Conservation (phyloP, 495 filamentous ascomycete genomes). For the Podospora bellae-mahoneyi region DNA sequence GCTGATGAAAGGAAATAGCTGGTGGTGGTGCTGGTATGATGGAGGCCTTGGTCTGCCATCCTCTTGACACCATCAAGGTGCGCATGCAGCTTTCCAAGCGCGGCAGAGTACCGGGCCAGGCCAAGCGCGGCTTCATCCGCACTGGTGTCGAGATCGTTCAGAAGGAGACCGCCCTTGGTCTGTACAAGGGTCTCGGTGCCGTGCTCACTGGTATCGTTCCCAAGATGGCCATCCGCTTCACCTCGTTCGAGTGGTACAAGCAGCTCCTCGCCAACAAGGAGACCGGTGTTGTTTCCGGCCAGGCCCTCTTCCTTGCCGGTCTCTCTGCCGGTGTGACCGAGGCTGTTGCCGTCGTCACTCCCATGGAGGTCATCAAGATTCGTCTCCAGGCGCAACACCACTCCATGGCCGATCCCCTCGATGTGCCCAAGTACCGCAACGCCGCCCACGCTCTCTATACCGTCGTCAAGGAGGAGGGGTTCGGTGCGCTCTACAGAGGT, state of each 20-base stretch:
- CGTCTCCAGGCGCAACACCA: conserved; percentile 96
- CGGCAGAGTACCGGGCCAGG: conserved; percentile 69
- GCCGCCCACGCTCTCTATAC: conserved; percentile 94
- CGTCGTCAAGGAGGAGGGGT: conserved; percentile 84
- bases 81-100: conserved; percentile 97
- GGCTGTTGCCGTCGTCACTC: conserved; percentile 91
- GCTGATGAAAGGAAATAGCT: conserved; percentile 52
- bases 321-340: conserved; percentile 92
- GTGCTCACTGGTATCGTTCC: conserved; percentile 96
- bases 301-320: conserved; percentile 84
- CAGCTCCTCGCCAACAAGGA: conserved; percentile 61
- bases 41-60: conserved; percentile 96
- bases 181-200: conserved; percentile 88
- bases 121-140: conserved; percentile 79
- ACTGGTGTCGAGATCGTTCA: conserved; percentile 86
- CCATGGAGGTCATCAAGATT: conserved; percentile 99
- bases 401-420: conserved; percentile 85
- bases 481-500: conserved; percentile 83
- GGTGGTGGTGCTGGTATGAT: conserved; percentile 99
- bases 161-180: conserved; percentile 82
- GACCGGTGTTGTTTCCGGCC: conserved; percentile 65
- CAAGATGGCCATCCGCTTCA: conserved; percentile 99
- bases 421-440: conserved; percentile 93
- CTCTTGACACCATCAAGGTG: conserved; percentile 96
- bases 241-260: conserved; percentile 96